These are phyloP conservation scores for Carex kokanica DNA, from an alignment of 176 grass and related monocot genomes.

Conservation along the genomic window DNA sequence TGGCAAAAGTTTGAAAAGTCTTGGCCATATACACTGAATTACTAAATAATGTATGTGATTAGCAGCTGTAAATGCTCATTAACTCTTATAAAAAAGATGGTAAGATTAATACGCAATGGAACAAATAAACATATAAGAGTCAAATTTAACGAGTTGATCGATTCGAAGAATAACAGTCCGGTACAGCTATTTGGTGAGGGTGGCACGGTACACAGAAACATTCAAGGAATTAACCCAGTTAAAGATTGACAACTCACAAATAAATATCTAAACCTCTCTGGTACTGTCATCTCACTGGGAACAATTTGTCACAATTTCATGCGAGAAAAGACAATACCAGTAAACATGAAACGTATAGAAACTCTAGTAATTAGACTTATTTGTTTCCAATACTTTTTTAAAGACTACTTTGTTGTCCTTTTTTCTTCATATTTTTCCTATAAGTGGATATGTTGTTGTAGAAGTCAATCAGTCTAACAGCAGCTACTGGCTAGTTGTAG, in stretches of 20 bases:
- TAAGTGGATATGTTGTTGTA: too few relatives aligned
- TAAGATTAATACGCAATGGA: not conserved
- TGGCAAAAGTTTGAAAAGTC: not conserved
- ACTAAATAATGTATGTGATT: not conserved
- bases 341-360: too few relatives aligned
- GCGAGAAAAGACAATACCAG: not conserved
- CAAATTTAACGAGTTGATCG: not conserved
- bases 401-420: too few relatives aligned
- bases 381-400: too few relatives aligned
- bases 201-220: not conserved
- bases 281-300: not conserved
- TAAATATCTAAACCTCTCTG: not conserved
- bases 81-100: not conserved
- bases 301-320: not conserved
- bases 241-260: slow-evolving; percentile 7
- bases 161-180: not conserved
- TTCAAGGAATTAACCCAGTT: not conserved
- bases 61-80: not conserved
- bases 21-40: not conserved
- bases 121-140: not conserved
- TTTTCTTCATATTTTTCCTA: too few relatives aligned
- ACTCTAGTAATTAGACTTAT: too few relatives aligned
- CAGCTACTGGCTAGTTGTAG: too few relatives aligned
- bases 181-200: not conserved
- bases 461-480: too few relatives aligned